Conservation (phyloP, 257 asterid species). For the Salvia hispanica region DNA sequence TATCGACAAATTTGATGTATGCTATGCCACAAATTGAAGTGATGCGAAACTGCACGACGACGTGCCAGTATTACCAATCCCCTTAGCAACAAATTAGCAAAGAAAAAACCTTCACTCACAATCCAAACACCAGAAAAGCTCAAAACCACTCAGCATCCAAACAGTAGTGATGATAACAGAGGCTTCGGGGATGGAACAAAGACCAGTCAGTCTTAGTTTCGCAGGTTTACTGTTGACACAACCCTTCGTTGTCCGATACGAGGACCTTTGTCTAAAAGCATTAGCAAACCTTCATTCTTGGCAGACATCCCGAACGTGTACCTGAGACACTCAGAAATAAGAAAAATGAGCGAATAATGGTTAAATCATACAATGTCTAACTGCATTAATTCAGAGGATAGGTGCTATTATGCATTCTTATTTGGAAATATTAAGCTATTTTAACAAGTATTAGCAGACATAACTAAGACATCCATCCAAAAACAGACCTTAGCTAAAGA, state of each 20-base stretch:
- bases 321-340: slow-evolving; percentile 43
- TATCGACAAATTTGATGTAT: slow-evolving; percentile 30
- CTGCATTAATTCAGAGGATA: neutral
- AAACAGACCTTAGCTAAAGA: no score
- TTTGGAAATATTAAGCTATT: neutral
- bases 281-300: slow-evolving; percentile 68
- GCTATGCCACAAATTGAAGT: slow-evolving; percentile 37
- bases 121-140: slow-evolving; percentile 28
- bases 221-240: slow-evolving; percentile 48
- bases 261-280: slow-evolving; percentile 75
- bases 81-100: slow-evolving; percentile 30
- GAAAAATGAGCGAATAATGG: neutral
- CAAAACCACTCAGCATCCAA: slow-evolving; percentile 25
- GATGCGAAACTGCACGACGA: slow-evolving; percentile 40
- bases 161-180: neutral
- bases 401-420: neutral
- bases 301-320: slow-evolving; percentile 73
- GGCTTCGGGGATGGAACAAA: slow-evolving; percentile 30
- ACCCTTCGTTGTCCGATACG: slow-evolving; percentile 67
- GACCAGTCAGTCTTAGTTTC: slow-evolving; percentile 24
- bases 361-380: neutral
- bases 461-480: no score
- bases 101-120: slow-evolving; percentile 13
- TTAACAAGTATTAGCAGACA: no score
- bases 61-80: slow-evolving; percentile 31